phyloP scores from a whole-genome alignment of 2,329 filamentous ascomycete genomes.

The Hypomyces perniciosus region DNA sequence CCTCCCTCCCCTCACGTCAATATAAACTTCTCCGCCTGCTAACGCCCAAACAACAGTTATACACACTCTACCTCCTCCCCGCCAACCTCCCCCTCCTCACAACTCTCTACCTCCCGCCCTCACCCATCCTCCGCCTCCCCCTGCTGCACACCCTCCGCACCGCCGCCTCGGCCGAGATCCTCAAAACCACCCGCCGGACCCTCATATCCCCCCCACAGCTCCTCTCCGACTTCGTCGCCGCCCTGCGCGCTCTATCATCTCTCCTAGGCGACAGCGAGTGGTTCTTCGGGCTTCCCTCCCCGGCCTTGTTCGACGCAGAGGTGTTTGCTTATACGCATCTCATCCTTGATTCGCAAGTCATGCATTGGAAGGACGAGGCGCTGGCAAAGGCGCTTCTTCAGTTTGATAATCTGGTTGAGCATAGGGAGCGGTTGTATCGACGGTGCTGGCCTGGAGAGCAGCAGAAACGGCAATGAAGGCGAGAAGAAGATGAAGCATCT shows the following conservation, averaged over 20 bases:
- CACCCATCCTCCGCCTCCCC: slow-evolving; percentile 55
- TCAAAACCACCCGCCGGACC: slow-evolving; percentile 49
- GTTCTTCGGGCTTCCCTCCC: slow-evolving; percentile 47
- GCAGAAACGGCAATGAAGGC: neutral
- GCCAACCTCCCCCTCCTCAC: slow-evolving; percentile 63
- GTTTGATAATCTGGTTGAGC: slow-evolving; percentile 55
- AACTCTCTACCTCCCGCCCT: slow-evolving; percentile 66
- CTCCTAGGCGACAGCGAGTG: slow-evolving; percentile 36
- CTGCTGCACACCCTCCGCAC: slow-evolving; percentile 61
- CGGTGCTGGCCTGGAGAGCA: slow-evolving; percentile 21
- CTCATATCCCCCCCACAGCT: slow-evolving; percentile 31
- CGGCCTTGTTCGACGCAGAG: slow-evolving; percentile 77
- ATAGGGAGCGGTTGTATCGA: slow-evolving; percentile 31
- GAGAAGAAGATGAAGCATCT: too few relatives aligned
- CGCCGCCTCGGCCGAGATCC: slow-evolving; percentile 69
- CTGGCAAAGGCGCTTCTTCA: slow-evolving; percentile 51
- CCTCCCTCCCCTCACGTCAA: neutral
- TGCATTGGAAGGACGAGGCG: slow-evolving; percentile 55
- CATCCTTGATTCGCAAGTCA: slow-evolving; percentile 58
- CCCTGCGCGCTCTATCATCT: slow-evolving; percentile 41
- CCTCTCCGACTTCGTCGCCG: slow-evolving; percentile 38
- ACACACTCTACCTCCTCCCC: slow-evolving; percentile 71
- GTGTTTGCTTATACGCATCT: slow-evolving; percentile 88
- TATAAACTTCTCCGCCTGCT: neutral
- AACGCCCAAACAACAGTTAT: slow-evolving; percentile 46